A percentile compares a stretch with the other conserved stretches of the same genome.
phyloP scores from a whole-genome alignment of 2,329 filamentous ascomycete species.

The Ascochyta pisi region DNA sequence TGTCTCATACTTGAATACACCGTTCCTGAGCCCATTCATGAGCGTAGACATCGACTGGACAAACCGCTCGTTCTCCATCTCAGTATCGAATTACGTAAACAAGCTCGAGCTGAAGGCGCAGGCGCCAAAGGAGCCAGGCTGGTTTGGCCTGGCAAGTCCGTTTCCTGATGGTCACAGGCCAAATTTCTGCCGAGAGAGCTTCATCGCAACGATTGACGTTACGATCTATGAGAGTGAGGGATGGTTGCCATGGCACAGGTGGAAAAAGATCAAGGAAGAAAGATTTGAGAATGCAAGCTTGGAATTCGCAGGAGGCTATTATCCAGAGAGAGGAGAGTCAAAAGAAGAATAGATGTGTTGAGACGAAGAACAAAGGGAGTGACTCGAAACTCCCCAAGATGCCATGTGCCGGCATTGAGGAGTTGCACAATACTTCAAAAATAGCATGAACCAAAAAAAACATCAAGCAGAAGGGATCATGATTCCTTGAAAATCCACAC shows the following conservation, averaged over 20 bases:
- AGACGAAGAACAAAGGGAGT: too few species aligned
- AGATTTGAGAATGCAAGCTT: conserved; percentile 54
- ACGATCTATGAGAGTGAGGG: conserved; percentile 50
- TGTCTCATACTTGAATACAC: conserved; percentile 35
- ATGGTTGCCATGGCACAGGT: conserved; percentile 43
- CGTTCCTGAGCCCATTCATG: conserved; percentile 53
- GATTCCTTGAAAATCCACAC: too few species aligned
- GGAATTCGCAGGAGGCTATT: conserved; percentile 59
- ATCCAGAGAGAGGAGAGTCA: conserved; percentile 51
- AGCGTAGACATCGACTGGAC: conserved; percentile 51
- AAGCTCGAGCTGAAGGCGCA: conserved; percentile 52
- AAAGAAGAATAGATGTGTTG: conserved; percentile 27
- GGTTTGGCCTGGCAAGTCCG: conserved; percentile 56
- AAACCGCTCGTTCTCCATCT: conserved; percentile 48
- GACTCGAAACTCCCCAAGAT: too few species aligned
- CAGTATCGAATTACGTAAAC: conserved; percentile 48
- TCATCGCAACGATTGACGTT: conserved; percentile 54
- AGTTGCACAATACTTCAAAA: too few species aligned
- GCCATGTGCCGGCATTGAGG: too few species aligned
- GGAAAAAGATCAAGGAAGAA: conserved; percentile 51
- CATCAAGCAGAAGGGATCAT: too few species aligned
- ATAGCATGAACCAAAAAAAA: too few species aligned
- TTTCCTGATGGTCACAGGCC: conserved; percentile 55
- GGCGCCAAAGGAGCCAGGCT: conserved; percentile 52
- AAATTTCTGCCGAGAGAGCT: conserved; percentile 57